Conservation (phyloP, 1,284 basidiomycete genomes). For the Cutaneotrichosporon mucoides region DNA sequence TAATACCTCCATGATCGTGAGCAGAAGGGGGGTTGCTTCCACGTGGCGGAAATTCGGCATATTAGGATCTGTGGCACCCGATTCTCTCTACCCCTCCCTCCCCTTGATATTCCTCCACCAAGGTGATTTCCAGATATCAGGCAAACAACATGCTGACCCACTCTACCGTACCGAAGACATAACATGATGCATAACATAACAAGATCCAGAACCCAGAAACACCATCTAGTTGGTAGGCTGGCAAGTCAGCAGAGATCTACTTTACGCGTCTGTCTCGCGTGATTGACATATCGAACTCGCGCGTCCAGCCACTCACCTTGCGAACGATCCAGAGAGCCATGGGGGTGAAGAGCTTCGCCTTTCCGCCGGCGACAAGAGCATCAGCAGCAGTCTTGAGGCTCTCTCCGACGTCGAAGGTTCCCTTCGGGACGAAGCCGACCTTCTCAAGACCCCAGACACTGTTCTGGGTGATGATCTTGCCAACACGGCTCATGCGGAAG, state of each 20-base stretch:
- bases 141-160: too few relatives aligned
- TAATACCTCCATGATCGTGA: too few relatives aligned
- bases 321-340: conserved; percentile 43
- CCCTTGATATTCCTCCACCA: too few relatives aligned
- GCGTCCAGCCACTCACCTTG: conserved; percentile 14
- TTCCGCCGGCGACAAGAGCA: conserved; percentile 77
- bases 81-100: too few relatives aligned
- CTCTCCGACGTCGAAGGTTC: conserved; percentile 87
- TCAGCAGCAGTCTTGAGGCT: conserved; percentile 77
- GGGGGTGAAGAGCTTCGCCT: conserved; percentile 65
- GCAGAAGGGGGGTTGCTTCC: background rate
- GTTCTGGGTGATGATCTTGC: conserved; percentile 79
- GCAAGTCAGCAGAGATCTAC: too few relatives aligned
- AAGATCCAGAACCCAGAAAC: background rate
- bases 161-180: background rate
- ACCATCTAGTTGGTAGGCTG: conserved; percentile 13
- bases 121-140: too few relatives aligned
- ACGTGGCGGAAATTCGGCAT: conserved; percentile 5
- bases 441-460: conserved; percentile 73
- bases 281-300: background rate
- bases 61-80: background rate
- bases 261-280: too few relatives aligned
- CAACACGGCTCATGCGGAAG: conserved; percentile 85
- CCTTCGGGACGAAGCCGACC: conserved; percentile 80
- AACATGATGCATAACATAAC: conserved; percentile 1